These are phyloP conservation scores for Pyrenochaeta sp. DNA, from an alignment of 2,329 filamentous ascomycete genomes.

Conservation along the genomic window DNA sequence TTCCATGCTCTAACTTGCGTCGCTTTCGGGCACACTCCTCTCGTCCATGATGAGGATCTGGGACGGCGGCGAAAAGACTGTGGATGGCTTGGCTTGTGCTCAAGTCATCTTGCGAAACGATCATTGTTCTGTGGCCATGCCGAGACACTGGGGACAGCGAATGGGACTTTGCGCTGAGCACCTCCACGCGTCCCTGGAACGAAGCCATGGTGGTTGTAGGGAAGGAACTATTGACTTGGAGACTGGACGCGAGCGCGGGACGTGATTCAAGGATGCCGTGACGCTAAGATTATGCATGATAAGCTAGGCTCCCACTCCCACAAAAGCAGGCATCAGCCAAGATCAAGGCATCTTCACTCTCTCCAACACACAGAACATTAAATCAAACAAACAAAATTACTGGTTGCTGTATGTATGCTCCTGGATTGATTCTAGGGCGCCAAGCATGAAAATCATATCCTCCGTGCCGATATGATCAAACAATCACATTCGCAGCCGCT, in stretches of 20 bases:
- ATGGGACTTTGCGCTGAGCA: slow-evolving; percentile 13
- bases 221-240: slow-evolving; percentile 13
- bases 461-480: too few species aligned
- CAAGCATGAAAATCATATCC: too few species aligned
- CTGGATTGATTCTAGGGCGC: too few species aligned
- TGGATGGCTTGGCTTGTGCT: slow-evolving; percentile 19
- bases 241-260: background rate
- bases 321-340: slow-evolving; percentile 11
- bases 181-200: slow-evolving; percentile 24
- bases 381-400: too few species aligned
- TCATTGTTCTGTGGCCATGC: background rate
- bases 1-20: slow-evolving; percentile 31
- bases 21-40: slow-evolving; percentile 36
- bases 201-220: slow-evolving; percentile 22
- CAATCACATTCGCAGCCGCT: too few species aligned
- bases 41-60: background rate
- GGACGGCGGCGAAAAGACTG: slow-evolving; percentile 23
- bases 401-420: too few species aligned
- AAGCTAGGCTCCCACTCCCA: slow-evolving; percentile 7
- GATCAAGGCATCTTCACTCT: too few species aligned
- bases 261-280: slow-evolving; percentile 9
- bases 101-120: slow-evolving; percentile 17
- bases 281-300: slow-evolving; percentile 28
- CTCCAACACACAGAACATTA: too few species aligned
- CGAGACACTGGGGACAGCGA: background rate